These are phyloP conservation scores for Lentinula edodes DNA, from an alignment of 768 basidiomycete species.

Conservation along the genomic window DNA sequence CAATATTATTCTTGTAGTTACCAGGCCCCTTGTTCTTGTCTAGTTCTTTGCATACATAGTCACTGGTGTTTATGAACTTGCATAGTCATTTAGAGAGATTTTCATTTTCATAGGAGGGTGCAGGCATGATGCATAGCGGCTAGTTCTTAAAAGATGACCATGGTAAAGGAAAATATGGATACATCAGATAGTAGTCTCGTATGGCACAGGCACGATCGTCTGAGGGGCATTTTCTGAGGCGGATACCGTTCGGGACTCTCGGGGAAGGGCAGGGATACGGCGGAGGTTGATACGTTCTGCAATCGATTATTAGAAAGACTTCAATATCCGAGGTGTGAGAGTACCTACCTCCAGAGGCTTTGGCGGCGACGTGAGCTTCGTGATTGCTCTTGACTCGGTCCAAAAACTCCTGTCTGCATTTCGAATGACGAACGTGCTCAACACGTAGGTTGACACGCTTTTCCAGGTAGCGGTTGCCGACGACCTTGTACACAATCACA, in stretches of 20 bases:
- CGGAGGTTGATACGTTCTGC: conserved; percentile 79
- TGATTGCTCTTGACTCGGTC: conserved; percentile 94
- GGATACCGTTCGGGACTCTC: conserved; percentile 73
- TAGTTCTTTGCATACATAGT: no score
- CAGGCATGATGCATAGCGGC: background rate
- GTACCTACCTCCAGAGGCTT: conserved; percentile 82
- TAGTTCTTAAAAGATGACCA: background rate
- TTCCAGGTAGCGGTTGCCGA: conserved; percentile 98
- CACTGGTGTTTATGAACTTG: no score
- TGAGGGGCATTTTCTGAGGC: conserved; percentile 74
- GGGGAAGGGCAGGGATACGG: conserved; percentile 80
- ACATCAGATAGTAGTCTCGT: conserved; percentile 88
- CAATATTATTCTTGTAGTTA: background rate
- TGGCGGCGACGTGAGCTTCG: conserved; percentile 74
- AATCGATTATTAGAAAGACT: background rate
- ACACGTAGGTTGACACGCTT: conserved; percentile 98
- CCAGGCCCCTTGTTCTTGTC: background rate
- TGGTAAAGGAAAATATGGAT: background rate
- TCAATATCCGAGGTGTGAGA: background rate
- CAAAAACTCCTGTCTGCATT: conserved; percentile 96
- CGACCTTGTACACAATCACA: conserved; percentile 96
- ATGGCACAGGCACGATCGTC: conserved; percentile 88
- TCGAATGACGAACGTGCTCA: conserved; percentile 95
- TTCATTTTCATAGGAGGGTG: background rate
- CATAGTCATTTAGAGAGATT: background rate